phyloP scores from a whole-genome alignment of 441 rosid genomes.

The Populus hybrid region DNA sequence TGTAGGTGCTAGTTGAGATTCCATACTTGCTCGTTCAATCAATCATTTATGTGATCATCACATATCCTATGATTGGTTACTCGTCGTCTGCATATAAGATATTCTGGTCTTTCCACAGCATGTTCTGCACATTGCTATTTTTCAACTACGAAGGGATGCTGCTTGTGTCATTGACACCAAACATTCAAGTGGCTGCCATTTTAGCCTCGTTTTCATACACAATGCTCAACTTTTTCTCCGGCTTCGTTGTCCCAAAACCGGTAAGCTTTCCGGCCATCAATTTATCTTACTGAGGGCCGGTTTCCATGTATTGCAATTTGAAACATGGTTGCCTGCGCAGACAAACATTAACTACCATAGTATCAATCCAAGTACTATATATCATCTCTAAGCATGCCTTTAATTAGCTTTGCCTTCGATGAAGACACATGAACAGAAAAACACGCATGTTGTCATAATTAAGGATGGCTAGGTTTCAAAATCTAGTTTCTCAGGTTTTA shows the following conservation, averaged over 20 bases:
- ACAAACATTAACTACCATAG: no score
- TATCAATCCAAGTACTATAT: no score
- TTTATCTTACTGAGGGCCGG: neutral
- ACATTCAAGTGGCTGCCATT: conserved; percentile 74
- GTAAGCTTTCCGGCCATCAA: conserved; percentile 46
- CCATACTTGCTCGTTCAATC: conserved; percentile 75
- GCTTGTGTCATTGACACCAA: conserved; percentile 70
- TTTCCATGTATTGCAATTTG: no score
- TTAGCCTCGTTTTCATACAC: conserved; percentile 68
- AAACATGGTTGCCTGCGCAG: no score
- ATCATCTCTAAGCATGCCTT: no score
- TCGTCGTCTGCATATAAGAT: conserved; percentile 66
- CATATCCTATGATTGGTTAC: conserved; percentile 71
- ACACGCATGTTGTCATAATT: neutral
- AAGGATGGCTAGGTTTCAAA: neutral
- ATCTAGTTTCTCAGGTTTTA: neutral
- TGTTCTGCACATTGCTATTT: conserved; percentile 81
- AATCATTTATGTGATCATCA: conserved; percentile 50
- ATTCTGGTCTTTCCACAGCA: conserved; percentile 74
- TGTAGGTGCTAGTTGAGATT: conserved; percentile 67
- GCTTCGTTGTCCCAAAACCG: conserved; percentile 81
- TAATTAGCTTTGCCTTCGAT: no score
- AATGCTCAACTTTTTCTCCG: conserved; percentile 71
- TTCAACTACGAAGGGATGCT: conserved; percentile 94
- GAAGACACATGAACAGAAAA: no score